These are phyloP conservation scores for Babesia caballi DNA, from an alignment of 169 alveolate species.

Conservation along the genomic window DNA sequence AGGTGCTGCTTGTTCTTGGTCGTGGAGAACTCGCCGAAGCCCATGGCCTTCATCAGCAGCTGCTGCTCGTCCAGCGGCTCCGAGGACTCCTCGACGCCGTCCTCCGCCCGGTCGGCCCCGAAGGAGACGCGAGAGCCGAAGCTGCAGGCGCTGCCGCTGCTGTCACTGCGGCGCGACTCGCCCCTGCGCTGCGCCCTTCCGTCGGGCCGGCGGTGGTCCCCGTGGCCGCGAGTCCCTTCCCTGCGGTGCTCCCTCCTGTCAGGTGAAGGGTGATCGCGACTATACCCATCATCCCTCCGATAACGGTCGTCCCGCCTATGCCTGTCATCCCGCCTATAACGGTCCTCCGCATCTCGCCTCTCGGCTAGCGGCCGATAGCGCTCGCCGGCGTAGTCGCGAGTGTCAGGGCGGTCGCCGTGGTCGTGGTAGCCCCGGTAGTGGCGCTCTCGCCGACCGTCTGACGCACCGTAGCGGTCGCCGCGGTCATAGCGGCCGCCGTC, in stretches of 20 bases:
- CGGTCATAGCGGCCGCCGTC: no score
- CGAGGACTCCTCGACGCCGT: background rate
- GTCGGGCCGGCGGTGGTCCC: background rate
- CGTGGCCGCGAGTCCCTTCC: background rate
- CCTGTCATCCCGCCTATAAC: background rate
- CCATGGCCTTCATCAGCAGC: constrained; percentile 35
- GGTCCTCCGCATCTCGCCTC: no score
- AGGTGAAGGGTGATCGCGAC: no score
- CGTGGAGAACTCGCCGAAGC: constrained; percentile 48
- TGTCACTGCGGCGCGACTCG: background rate
- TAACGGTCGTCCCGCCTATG: background rate
- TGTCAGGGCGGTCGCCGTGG: no score
- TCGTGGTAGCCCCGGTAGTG: constrained; percentile 2
- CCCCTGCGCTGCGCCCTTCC: background rate
- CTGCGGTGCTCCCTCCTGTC: no score
- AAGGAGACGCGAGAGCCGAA: constrained; percentile 27
- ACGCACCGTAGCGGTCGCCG: no score
- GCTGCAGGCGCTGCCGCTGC: constrained; percentile 23
- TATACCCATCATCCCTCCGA: no score
- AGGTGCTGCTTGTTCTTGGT: constrained; percentile 73
- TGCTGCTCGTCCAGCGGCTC: constrained; percentile 41
- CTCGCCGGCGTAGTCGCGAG: no score
- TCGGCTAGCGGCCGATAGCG: no score
- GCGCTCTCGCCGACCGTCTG: no score
- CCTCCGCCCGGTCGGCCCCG: background rate